Evolutionary conservation across 2,329 filamentous ascomycete species (phyloP).

Genomic region (Colletotrichum sp.): DNA sequence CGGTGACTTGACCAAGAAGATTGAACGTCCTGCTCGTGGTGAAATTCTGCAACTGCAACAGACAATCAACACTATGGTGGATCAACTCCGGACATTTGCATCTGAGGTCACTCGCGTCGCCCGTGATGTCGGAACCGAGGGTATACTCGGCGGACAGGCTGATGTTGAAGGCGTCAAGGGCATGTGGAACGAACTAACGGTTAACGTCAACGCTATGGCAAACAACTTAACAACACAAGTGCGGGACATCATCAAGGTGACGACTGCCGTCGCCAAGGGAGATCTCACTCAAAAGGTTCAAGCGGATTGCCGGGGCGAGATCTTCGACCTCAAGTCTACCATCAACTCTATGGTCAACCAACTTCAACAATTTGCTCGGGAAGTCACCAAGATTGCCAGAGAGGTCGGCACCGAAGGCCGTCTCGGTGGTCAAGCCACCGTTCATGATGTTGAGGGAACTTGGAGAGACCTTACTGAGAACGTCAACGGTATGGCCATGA

Average conservation of each 20-base stretch:
- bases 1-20: slow-evolving; percentile 84
- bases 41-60: slow-evolving; percentile 85
- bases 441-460: slow-evolving; percentile 95
- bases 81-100: slow-evolving; percentile 82
- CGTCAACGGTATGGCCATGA: slow-evolving; percentile 99
- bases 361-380: slow-evolving; percentile 92
- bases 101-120: slow-evolving; percentile 85
- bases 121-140: slow-evolving; percentile 83
- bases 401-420: slow-evolving; percentile 97
- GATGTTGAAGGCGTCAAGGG: slow-evolving; percentile 85
- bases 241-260: slow-evolving; percentile 89
- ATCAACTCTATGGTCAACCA: slow-evolving; percentile 99
- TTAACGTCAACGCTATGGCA: slow-evolving; percentile 88
- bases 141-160: slow-evolving; percentile 81
- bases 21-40: slow-evolving; percentile 79
- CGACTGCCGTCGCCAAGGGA: slow-evolving; percentile 76
- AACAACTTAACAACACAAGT: slow-evolving; percentile 89
- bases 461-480: slow-evolving; percentile 96
- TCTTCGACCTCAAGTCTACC: slow-evolving; percentile 92
- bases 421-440: slow-evolving; percentile 91
- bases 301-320: slow-evolving; percentile 90
- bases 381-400: slow-evolving; percentile 94
- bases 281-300: slow-evolving; percentile 97
- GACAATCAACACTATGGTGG: slow-evolving; percentile 90
- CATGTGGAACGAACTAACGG: slow-evolving; percentile 88